phyloP scores from a whole-genome alignment of 805 yeast species.

The Candida silvicultrix region DNA sequence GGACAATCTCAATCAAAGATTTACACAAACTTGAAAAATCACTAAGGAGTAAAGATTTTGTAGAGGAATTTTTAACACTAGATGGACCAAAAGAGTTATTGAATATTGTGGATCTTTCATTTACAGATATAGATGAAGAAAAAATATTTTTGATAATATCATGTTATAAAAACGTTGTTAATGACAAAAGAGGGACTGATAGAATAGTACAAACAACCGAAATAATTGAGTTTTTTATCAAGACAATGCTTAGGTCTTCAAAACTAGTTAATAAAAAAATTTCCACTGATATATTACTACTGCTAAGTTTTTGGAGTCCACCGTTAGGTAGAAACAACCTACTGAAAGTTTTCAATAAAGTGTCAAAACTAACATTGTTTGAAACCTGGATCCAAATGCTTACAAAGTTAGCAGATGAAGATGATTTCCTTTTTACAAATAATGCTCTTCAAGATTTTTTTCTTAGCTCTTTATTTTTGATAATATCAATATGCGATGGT shows the following conservation, averaged over 20 bases:
- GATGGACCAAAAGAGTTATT: constrained; percentile 48
- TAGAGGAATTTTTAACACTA: constrained; percentile 34
- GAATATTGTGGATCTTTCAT: constrained; percentile 21
- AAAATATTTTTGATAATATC: constrained; percentile 43
- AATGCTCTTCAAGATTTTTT: constrained; percentile 13
- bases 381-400: constrained; percentile 16
- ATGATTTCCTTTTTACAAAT: constrained; percentile 14
- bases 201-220: constrained; percentile 17
- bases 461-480: constrained; percentile 14
- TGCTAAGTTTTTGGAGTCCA: constrained; percentile 19
- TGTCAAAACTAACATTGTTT: constrained; percentile 12
- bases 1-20: constrained; percentile 10
- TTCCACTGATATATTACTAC: constrained; percentile 45
- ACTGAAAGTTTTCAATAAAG: constrained; percentile 17
- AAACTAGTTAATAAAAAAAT: constrained; percentile 45
- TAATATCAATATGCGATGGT: constrained; percentile 18
- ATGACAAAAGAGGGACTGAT: constrained; percentile 18
- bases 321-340: constrained; percentile 26
- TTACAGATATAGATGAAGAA: constrained; percentile 42
- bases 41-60: constrained; percentile 19
- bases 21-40: constrained; percentile 19
- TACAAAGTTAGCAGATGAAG: constrained; percentile 8
- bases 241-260: constrained; percentile 40
- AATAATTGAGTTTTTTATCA: constrained; percentile 31
- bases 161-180: constrained; percentile 46